Evolutionary conservation across 148 eudicot species (phyloP).

Genomic region (Rhododendron griersonianum): DNA sequence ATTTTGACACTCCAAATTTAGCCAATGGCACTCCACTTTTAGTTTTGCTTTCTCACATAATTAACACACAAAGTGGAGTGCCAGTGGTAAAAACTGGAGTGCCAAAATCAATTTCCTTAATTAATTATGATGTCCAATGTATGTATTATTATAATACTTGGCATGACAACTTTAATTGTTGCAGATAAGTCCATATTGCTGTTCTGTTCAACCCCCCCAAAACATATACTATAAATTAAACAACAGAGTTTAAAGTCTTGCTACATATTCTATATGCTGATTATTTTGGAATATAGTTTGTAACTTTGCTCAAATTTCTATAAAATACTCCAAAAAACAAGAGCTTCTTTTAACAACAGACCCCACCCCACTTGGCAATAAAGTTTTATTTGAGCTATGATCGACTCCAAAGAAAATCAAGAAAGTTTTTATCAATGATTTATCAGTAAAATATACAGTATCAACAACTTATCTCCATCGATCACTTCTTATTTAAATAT

Average conservation of each 20-base stretch:
- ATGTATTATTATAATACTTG: neutral
- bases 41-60: too few species aligned
- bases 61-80: too few species aligned
- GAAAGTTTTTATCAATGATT: neutral
- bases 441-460: neutral
- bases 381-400: neutral
- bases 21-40: too few species aligned
- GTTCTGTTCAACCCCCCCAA: neutral
- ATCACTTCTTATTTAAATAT: neutral
- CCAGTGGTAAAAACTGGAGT: too few species aligned
- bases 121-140: neutral
- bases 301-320: neutral
- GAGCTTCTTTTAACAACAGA: neutral
- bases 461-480: neutral
- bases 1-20: too few species aligned
- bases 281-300: neutral
- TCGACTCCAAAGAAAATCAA: neutral
- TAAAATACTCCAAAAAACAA: neutral
- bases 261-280: neutral
- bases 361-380: constrained; percentile 8
- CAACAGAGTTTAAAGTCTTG: neutral
- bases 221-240: neutral
- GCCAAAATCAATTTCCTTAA: neutral
- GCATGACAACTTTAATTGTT: neutral
- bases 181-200: neutral